Conservation (phyloP, 164 flowering plant species). For the Magnolia changhungtana region DNA sequence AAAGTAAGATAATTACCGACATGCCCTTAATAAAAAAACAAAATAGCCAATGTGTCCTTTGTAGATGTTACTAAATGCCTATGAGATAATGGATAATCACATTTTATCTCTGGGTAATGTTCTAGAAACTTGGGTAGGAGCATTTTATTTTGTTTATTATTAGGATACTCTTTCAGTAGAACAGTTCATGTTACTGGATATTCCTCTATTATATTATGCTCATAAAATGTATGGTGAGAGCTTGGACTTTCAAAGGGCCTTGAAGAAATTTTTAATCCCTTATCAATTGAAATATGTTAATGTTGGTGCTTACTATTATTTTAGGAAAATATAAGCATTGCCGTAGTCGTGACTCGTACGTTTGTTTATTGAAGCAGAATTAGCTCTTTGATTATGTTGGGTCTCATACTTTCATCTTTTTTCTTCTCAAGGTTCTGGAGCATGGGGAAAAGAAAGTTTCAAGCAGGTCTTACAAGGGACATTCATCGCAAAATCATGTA, state of each 20-base stretch:
- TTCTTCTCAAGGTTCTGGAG: constrained; percentile 21
- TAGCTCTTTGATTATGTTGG: background rate
- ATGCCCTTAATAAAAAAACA: background rate
- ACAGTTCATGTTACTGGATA: too few relatives aligned
- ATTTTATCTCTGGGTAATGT: too few relatives aligned
- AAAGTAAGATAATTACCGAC: background rate
- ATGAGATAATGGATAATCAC: background rate
- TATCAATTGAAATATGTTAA: background rate
- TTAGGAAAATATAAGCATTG: background rate
- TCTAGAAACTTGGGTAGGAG: background rate
- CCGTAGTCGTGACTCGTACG: background rate
- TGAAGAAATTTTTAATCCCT: background rate
- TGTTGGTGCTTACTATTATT: too few relatives aligned
- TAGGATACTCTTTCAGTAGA: too few relatives aligned
- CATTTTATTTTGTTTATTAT: too few relatives aligned
- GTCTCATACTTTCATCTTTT: background rate
- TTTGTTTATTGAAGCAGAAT: background rate
- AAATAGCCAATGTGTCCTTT: background rate
- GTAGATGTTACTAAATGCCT: background rate
- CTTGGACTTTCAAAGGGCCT: background rate
- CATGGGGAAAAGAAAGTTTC: constrained; percentile 15
- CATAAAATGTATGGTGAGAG: background rate
- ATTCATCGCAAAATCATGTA: constrained; percentile 20
- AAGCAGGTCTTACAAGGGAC: constrained; percentile 18
- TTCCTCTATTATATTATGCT: background rate